Evolutionary conservation across 2,329 filamentous ascomycete genomes (phyloP).

Genomic region (Colletotrichum neosansevieriae): DNA sequence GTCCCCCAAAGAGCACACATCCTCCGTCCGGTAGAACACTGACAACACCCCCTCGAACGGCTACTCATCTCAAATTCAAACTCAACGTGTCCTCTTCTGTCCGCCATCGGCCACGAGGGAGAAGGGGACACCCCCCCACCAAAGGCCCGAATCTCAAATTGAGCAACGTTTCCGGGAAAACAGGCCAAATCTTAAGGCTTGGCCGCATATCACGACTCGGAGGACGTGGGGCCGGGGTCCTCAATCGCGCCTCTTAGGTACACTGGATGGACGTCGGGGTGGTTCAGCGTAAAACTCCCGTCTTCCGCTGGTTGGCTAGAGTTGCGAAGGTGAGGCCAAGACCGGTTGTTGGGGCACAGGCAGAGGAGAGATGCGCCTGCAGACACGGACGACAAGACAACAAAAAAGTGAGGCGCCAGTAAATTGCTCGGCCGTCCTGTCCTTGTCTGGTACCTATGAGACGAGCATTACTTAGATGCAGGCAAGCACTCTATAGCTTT

Average conservation of each 20-base stretch:
- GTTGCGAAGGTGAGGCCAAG: slow-evolving; percentile 13
- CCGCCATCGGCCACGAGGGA: no score
- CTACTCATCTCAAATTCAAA: no score
- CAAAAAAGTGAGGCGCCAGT: not conserved
- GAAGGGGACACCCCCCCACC: no score
- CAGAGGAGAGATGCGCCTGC: not conserved
- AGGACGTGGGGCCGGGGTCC: slow-evolving; percentile 7
- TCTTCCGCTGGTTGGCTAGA: not conserved
- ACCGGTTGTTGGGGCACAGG: not conserved
- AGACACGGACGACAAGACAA: not conserved
- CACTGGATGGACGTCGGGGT: slow-evolving; percentile 6
- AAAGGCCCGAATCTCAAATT: slow-evolving; percentile 17
- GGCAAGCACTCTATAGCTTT: no score
- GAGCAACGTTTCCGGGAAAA: not conserved
- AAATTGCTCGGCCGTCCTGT: not conserved
- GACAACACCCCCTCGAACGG: no score
- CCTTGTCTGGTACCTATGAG: not conserved
- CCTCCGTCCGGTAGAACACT: no score
- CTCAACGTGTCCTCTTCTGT: no score
- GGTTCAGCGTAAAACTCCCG: slow-evolving; percentile 3
- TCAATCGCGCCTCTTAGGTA: not conserved
- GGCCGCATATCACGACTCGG: slow-evolving; percentile 28
- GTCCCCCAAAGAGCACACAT: not conserved
- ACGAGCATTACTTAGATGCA: not conserved
- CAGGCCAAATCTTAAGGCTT: slow-evolving; percentile 16